Evolutionary conservation across 331 rosid genomes (phyloP).

Genomic region (Spiraea crenata): DNA sequence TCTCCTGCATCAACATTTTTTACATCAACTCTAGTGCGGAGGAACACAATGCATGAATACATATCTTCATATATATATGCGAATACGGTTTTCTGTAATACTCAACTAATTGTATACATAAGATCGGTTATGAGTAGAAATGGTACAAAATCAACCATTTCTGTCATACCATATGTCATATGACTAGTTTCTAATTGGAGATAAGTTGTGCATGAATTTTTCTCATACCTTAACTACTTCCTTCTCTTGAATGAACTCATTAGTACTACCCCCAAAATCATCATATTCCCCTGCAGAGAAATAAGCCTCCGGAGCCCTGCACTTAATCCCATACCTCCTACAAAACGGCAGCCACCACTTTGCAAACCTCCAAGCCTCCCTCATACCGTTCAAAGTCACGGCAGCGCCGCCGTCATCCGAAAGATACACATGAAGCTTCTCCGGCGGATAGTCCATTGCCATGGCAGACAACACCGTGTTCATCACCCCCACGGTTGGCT

Average conservation of each 20-base stretch:
- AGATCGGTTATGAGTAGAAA: too few species aligned
- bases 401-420: constrained; percentile 68
- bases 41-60: not conserved
- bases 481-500: constrained; percentile 63
- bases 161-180: too few species aligned
- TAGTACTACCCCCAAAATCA: not conserved
- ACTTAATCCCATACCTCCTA: constrained; percentile 32
- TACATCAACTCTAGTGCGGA: not conserved
- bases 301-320: constrained; percentile 55
- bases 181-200: too few species aligned
- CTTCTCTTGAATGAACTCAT: constrained; percentile 34
- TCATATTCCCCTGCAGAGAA: constrained; percentile 35
- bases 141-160: too few species aligned
- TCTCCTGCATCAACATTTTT: constrained; percentile 38
- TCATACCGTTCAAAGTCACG: constrained; percentile 45
- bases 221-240: constrained; percentile 34
- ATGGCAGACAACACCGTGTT: constrained; percentile 70
- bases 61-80: too few species aligned
- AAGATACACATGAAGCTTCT: constrained; percentile 62
- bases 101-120: too few species aligned
- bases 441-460: constrained; percentile 67
- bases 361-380: constrained; percentile 52
- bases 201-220: not conserved
- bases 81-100: too few species aligned
- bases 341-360: constrained; percentile 67